Percentiles rank a stretch among this genome's conserved stretches.
Conservation (phyloP, 2,329 filamentous ascomycete genomes). For the Epichloe coenophiala region DNA sequence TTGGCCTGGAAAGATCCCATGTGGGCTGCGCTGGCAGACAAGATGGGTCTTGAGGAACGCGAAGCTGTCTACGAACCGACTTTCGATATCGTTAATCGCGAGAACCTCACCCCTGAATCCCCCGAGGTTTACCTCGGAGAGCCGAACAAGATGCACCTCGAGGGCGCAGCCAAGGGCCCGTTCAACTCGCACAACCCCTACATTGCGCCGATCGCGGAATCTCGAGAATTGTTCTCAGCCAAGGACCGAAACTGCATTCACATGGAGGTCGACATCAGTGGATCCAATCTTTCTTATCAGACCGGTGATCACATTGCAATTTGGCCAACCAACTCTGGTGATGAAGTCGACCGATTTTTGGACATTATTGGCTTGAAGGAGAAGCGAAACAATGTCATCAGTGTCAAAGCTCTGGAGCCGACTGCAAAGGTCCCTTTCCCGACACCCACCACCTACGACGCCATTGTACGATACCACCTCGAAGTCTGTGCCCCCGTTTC, state of each 20-base stretch:
- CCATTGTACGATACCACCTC: slow-evolving; percentile 86
- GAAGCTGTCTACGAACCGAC: slow-evolving; percentile 93
- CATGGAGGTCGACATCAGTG: slow-evolving; percentile 84
- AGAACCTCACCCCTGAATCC: slow-evolving; percentile 59
- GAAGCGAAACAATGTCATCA: slow-evolving; percentile 72
- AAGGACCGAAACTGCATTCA: slow-evolving; percentile 92
- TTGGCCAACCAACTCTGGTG: slow-evolving; percentile 92
- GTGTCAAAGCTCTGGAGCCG: slow-evolving; percentile 80
- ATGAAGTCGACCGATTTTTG: slow-evolving; percentile 83
- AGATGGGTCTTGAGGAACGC: slow-evolving; percentile 84
- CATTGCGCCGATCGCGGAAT: slow-evolving; percentile 85
- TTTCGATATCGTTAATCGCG: slow-evolving; percentile 68
- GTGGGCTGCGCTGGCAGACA: slow-evolving; percentile 75
- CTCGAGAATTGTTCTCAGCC: slow-evolving; percentile 78
- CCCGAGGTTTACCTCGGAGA: slow-evolving; percentile 88
- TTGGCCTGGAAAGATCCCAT: slow-evolving; percentile 98
- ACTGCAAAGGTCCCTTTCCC: slow-evolving; percentile 98
- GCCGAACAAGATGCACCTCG: slow-evolving; percentile 89
- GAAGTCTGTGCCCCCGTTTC: slow-evolving; percentile 93
- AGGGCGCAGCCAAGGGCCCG: slow-evolving; percentile 70
- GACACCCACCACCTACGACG: slow-evolving; percentile 90
- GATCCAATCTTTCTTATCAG: slow-evolving; percentile 82
- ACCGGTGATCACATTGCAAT: slow-evolving; percentile 95
- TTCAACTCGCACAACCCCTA: slow-evolving; percentile 96
- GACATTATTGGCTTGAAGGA: slow-evolving; percentile 59